Percentiles rank a stretch among this genome's conserved stretches.
phyloP scores from a whole-genome alignment of 2,329 filamentous ascomycete genomes.

The Atkinsonella texensis region DNA sequence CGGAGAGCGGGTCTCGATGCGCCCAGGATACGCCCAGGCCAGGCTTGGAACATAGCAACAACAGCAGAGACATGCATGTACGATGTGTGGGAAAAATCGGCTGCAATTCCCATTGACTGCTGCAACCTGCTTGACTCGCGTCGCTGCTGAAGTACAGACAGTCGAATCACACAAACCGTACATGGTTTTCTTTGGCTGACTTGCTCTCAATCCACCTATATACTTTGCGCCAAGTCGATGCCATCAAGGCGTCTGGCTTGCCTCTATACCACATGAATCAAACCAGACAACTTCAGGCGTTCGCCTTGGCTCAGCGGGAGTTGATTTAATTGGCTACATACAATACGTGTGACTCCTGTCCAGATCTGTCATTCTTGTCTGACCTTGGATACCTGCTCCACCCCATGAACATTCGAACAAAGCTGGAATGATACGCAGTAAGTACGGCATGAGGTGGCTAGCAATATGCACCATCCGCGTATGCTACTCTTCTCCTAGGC shows the following conservation, averaged over 20 bases:
- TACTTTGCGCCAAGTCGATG: too few relatives aligned
- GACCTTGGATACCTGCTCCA: neutral
- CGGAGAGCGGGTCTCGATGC: neutral
- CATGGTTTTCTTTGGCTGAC: neutral
- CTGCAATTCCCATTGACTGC: neutral
- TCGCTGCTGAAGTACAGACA: neutral
- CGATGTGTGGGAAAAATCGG: neutral
- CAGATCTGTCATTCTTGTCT: neutral
- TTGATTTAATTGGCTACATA: neutral
- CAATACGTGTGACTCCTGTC: neutral
- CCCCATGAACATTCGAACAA: neutral
- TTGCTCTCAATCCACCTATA: neutral
- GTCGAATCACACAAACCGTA: neutral
- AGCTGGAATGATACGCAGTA: neutral
- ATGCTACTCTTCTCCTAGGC: neutral
- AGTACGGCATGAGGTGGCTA: too few relatives aligned
- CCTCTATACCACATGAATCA: too few relatives aligned
- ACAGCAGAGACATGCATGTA: neutral
- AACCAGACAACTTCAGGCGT: too few relatives aligned
- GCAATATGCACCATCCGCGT: too few relatives aligned
- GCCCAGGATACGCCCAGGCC: neutral
- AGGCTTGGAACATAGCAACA: neutral
- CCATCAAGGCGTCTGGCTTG: too few relatives aligned
- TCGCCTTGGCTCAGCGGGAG: neutral
- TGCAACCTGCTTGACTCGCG: neutral